Percentiles rank a stretch among this genome's conserved stretches.
Evolutionary conservation across 2,329 filamentous ascomycete genomes (phyloP).

Genomic region (Nemania bipapillata): DNA sequence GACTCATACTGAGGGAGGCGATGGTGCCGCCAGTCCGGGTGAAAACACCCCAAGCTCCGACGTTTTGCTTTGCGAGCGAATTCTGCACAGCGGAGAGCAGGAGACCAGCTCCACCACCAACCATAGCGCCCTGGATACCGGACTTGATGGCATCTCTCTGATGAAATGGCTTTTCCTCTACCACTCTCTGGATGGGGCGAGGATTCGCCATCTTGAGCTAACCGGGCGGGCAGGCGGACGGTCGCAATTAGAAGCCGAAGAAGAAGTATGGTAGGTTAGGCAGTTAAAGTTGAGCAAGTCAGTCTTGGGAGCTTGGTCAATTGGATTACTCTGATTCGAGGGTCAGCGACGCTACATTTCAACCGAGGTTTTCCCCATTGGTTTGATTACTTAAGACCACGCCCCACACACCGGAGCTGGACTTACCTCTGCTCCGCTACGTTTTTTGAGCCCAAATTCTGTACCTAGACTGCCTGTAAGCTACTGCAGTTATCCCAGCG

Average conservation of each 20-base stretch:
- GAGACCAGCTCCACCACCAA: slow-evolving; percentile 75
- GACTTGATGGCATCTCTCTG: slow-evolving; percentile 78
- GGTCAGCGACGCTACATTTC: neutral
- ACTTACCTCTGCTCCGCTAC: slow-evolving; percentile 29
- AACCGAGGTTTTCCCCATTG: slow-evolving; percentile 33
- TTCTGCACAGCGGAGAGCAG: slow-evolving; percentile 84
- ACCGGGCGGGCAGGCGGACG: slow-evolving; percentile 41
- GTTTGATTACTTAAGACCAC: neutral
- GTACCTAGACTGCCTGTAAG: neutral
- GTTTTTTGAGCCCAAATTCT: neutral
- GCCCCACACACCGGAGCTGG: slow-evolving; percentile 30
- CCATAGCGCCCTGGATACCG: slow-evolving; percentile 70
- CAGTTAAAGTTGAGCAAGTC: neutral
- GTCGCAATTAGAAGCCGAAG: slow-evolving; percentile 34
- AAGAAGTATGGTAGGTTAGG: slow-evolving; percentile 17
- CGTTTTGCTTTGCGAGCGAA: slow-evolving; percentile 82
- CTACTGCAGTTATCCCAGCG: no score
- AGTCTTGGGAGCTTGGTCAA: slow-evolving; percentile 27
- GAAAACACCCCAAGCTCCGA: slow-evolving; percentile 83
- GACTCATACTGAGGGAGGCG: slow-evolving; percentile 63
- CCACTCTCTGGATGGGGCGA: slow-evolving; percentile 43
- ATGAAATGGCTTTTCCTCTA: slow-evolving; percentile 67
- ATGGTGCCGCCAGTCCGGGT: slow-evolving; percentile 81
- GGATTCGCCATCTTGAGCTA: slow-evolving; percentile 51
- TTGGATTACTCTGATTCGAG: slow-evolving; percentile 37